Conservation (phyloP, 345 rosid genomes). For the Raphanus sativus region DNA sequence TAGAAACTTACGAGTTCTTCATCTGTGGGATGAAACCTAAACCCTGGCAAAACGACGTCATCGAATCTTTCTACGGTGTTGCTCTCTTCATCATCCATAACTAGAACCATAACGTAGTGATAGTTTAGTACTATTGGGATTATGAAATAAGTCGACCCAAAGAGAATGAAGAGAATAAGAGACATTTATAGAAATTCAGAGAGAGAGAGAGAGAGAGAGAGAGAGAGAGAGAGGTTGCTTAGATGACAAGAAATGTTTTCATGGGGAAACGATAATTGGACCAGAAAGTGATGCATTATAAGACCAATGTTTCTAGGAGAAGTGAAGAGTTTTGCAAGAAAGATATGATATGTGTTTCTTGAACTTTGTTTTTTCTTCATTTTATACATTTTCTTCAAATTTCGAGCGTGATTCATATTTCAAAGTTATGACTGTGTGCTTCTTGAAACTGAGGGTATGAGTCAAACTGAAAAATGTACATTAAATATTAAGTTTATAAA, state of each 20-base stretch:
- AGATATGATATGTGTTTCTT: constrained; percentile 29
- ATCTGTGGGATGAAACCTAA: constrained; percentile 93
- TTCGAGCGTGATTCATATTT: constrained; percentile 4
- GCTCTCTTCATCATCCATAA: constrained; percentile 45
- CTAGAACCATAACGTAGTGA: constrained; percentile 23
- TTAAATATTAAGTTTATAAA: background rate
- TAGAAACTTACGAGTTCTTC: constrained; percentile 95
- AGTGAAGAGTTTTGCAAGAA: constrained; percentile 25
- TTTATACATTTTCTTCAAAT: background rate
- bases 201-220: background rate
- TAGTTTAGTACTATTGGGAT: background rate
- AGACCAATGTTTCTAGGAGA: constrained; percentile 33
- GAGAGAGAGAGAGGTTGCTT: constrained; percentile 15
- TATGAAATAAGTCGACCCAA: background rate
- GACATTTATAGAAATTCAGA: constrained; percentile 17
- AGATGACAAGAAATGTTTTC: constrained; percentile 32
- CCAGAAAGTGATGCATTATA: constrained; percentile 40
- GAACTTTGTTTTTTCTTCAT: constrained; percentile 1
- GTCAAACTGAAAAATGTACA: background rate
- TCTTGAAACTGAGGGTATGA: background rate
- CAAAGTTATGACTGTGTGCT: background rate
- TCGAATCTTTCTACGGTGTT: constrained; percentile 55
- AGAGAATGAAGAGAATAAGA: constrained; percentile 9
- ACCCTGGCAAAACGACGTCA: constrained; percentile 84
- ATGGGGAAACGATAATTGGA: constrained; percentile 39